Base-by-base conservation (phyloP, 2,329 filamentous ascomycete genomes). In the Curvularia lunata region DNA sequence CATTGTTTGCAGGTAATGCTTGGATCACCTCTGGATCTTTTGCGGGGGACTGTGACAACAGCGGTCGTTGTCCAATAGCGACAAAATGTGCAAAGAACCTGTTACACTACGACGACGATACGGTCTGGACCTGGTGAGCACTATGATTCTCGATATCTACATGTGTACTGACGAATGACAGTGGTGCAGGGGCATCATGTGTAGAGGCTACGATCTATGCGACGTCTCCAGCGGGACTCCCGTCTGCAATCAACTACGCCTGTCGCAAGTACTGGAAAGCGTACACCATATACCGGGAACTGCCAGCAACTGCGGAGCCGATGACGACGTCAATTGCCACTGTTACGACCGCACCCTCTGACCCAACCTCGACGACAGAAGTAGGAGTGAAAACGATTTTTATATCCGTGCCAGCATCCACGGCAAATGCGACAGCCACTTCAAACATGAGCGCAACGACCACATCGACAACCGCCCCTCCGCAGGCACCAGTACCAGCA, bases 131-230 rank as follows among this genome's bases (percentile, higher is more conserved):
- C 1, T 49, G 34, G n/a, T 40, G 34, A 28, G 32, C 7, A 34
- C 16, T 27, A 18, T 34, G n/a, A 27, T n/a, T n/a, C 13, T 38
- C 5, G 13, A 27, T 19, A 28, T 28, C 4, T 18, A 16, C 21
- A 49, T 16, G 12, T 25, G 16, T 40, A 27, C 32, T 49, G n/a
- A 49, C 9, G 27, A 16, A 27, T 25, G 16, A 21, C 47, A 40
- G 23, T 19, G 6, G 4, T 1, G 47, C 16, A 40, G 9, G 9
- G 12, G 21, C n/a, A 2, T 40, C 47, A 10, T 55, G 56, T 30
- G 37, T 48, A 13, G n/a, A 41, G 16, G 37, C 48, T 27, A 55
- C 56, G 1, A 52, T 59, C 7, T 59, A 48, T 48, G 48, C 48
- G 21, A 48, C 32, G 27, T 43, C 21, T 16, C 48, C 48, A 19